These are phyloP conservation scores for Fulvia fulva DNA, from an alignment of 2,329 filamentous ascomycete genomes.

Conservation along the genomic window DNA sequence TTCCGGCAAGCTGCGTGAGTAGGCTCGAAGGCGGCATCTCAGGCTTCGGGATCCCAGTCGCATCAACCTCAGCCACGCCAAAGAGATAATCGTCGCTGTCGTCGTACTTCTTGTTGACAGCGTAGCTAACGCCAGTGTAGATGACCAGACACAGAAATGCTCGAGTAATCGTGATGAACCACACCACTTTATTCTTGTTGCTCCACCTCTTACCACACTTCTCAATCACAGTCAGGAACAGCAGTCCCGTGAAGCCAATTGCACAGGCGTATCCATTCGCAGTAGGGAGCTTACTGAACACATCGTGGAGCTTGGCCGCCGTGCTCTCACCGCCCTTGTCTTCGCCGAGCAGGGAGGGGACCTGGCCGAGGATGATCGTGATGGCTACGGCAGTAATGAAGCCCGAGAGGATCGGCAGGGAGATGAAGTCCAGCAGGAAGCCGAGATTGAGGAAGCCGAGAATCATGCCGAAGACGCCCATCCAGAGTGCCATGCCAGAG, in stretches of 20 bases:
- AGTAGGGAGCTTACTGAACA: conserved; percentile 54
- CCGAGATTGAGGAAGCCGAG: conserved; percentile 55
- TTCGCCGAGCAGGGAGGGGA: conserved; percentile 58
- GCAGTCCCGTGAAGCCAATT: conserved; percentile 56
- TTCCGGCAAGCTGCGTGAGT: conserved; percentile 51
- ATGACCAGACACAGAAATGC: conserved; percentile 59
- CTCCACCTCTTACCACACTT: conserved; percentile 58
- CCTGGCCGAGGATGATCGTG: conserved; percentile 62
- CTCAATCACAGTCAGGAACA: conserved; percentile 55
- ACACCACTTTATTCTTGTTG: conserved; percentile 54
- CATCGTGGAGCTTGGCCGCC: conserved; percentile 56
- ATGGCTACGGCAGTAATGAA: conserved; percentile 65
- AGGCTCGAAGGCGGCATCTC: conserved; percentile 46
- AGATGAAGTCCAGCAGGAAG: conserved; percentile 57
- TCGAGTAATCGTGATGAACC: conserved; percentile 57
- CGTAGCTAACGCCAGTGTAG: conserved; percentile 61
- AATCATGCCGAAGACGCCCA: conserved; percentile 57
- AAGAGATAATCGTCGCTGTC: conserved; percentile 47
- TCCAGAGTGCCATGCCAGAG: conserved; percentile 59
- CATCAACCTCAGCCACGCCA: conserved; percentile 55
- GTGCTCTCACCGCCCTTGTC: conserved; percentile 49
- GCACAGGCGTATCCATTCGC: conserved; percentile 57
- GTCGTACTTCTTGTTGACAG: conserved; percentile 53
- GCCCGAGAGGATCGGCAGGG: conserved; percentile 59
- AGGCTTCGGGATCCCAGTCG: conserved; percentile 52